Evolutionary conservation across 805 yeast species (phyloP), one percentile per base, ranked within the genome.

Genomic region (Novakomyces olei): DNA sequence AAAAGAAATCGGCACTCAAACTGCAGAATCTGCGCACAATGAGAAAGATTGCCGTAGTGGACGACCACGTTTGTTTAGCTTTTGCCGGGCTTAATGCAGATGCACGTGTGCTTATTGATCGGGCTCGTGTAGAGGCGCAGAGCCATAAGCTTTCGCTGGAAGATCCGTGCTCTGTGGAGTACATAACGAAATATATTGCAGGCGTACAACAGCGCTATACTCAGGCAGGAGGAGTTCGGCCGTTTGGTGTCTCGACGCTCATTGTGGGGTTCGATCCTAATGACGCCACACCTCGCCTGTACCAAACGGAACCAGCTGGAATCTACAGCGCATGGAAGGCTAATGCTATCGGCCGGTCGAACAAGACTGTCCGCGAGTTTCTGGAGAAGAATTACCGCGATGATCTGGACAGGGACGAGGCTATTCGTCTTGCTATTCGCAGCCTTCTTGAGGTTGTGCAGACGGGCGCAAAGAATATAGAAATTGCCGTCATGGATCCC

Each of bases 1-100:
- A 88, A 54, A 77, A 85, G 60, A 72, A 96, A 58, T 78, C 92
- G 30, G 83, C 96, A 1, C 60, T 88, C 48, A 88, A 88, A 53
- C 63, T 88, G 42, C 98, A 88, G 58, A 96, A 88, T 55, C 85
- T 95, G 30, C 68, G 96, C 51, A 83, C 95, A 2, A 96, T 96
- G 20, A 71, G 91, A 37, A 88, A 88, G 57, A 80, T 88, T 44
- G 79, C 91, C 49, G 73, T 75, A 49, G 65, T 88, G 34, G 98
- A 88, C 54, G 69, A 74, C 44, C 96, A 85, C 53, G 75, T 79
- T 15, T 73, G 81, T 42, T 63, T 88, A 46, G 91, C 93, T 32
- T 88, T 88, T 60, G 94, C 98, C 28, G 98, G 98, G 3, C 65
- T 88, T 51, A 85, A 83, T 54, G 98, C 98, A n/a, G 98, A 88